Percentiles rank a stretch among this genome's conserved stretches.
Evolutionary conservation across 345 rosid genomes (phyloP).

Genomic region (Mangifera indica): DNA sequence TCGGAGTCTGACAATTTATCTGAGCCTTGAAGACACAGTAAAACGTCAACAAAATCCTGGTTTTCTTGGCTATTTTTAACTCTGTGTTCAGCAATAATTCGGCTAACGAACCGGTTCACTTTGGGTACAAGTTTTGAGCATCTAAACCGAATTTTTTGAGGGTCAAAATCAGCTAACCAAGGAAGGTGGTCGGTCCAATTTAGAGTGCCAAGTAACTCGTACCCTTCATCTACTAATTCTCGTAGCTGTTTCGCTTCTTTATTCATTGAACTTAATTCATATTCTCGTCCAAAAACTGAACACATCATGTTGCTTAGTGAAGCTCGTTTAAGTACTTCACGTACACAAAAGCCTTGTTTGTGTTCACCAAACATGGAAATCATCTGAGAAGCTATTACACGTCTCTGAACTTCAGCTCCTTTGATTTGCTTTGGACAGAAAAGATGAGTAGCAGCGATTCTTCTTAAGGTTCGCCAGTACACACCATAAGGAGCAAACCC

Average conservation of each 20-base stretch:
- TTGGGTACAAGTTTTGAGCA: conserved; percentile 63
- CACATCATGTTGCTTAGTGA: conserved; percentile 79
- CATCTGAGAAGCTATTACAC: conserved; percentile 50
- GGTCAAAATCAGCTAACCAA: conserved; percentile 64
- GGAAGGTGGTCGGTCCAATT: conserved; percentile 77
- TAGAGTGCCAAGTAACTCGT: conserved; percentile 54
- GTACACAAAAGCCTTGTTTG: conserved; percentile 35
- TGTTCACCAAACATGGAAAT: conserved; percentile 24
- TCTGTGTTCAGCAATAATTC: conserved; percentile 53
- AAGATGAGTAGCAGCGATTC: conserved; percentile 61
- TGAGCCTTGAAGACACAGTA: conserved; percentile 55
- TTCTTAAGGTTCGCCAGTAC: conserved; percentile 71
- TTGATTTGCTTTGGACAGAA: conserved; percentile 62
- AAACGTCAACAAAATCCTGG: conserved; percentile 67
- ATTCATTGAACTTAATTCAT: conserved; percentile 33
- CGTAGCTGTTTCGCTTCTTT: conserved; percentile 42
- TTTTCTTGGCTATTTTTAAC: conserved; percentile 25
- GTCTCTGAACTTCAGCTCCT: conserved; percentile 45
- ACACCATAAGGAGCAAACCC: conserved; percentile 78
- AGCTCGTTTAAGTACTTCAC: conserved; percentile 57
- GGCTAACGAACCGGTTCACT: conserved; percentile 62
- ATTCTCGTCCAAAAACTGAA: conserved; percentile 63
- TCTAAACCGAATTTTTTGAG: conserved; percentile 61
- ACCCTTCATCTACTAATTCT: conserved; percentile 65
- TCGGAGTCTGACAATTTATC: conserved; percentile 58